A percentile compares a stretch with the other conserved stretches of the same genome.
Conservation (phyloP, 2,329 filamentous ascomycete species). For the Cercospora sojina region DNA sequence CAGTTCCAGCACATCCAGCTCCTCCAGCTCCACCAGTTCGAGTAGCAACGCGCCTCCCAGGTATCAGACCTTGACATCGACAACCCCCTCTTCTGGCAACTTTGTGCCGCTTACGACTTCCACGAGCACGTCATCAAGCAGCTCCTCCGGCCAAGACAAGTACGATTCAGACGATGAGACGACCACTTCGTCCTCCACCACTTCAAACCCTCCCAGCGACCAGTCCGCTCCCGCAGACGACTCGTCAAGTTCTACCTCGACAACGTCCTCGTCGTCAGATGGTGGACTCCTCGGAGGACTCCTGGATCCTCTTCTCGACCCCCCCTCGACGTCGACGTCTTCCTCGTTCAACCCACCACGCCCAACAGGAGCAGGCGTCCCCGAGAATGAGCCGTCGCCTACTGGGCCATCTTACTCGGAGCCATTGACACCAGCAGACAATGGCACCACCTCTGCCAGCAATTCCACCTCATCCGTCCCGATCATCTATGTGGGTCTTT, state of each 20-base stretch:
- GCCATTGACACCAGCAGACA: background rate
- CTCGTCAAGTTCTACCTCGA: background rate
- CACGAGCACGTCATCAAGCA: conserved; percentile 4
- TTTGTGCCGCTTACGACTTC: conserved; percentile 12
- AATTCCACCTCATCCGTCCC: conserved; percentile 18
- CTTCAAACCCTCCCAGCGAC: background rate
- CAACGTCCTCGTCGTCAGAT: conserved; percentile 7
- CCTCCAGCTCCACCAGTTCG: background rate
- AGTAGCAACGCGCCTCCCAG: background rate
- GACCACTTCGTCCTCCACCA: background rate
- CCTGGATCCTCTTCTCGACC: conserved; percentile 7
- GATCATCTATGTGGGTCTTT: conserved; percentile 37
- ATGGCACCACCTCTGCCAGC: conserved; percentile 6
- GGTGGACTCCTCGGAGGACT: conserved; percentile 3
- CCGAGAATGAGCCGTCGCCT: background rate
- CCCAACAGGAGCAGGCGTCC: conserved; percentile 11
- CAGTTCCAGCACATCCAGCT: background rate
- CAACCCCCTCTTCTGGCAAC: background rate
- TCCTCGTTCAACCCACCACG: conserved; percentile 10
- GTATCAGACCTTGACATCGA: background rate
- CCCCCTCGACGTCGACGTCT: conserved; percentile 10
- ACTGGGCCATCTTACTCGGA: background rate
- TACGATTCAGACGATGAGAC: background rate
- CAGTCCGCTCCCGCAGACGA: background rate
- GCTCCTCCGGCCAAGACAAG: background rate